Conservation (phyloP, 768 basidiomycete genomes). For the Gymnopilus dilepis region DNA sequence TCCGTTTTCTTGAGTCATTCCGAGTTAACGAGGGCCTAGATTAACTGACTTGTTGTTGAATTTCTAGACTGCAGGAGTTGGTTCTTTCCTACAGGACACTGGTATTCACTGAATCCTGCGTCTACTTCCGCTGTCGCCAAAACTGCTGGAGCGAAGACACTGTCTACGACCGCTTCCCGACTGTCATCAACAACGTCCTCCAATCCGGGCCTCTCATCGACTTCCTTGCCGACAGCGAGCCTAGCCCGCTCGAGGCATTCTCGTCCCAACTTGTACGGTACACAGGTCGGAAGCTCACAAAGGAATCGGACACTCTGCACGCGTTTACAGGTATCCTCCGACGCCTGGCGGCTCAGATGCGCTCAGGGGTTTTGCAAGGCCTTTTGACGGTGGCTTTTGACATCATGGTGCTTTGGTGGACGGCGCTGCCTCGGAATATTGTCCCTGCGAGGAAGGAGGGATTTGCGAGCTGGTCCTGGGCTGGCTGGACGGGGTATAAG, state of each 20-base stretch:
- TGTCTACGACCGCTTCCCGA: slow-evolving; percentile 11
- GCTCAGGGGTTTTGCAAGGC: neutral
- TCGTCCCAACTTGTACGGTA: slow-evolving; percentile 1
- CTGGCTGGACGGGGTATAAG: neutral
- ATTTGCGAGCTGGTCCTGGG: slow-evolving; percentile 16
- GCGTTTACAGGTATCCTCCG: neutral
- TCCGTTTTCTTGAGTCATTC: neutral
- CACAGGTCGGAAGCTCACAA: neutral
- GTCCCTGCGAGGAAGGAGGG: neutral
- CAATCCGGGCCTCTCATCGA: neutral
- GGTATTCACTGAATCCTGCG: neutral
- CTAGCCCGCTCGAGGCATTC: neutral
- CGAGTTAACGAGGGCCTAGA: too few species aligned
- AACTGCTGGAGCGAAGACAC: slow-evolving; percentile 17
- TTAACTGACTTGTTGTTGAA: too few species aligned
- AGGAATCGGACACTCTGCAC: slow-evolving; percentile 6
- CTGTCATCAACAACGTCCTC: slow-evolving; percentile 3
- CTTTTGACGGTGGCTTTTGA: slow-evolving; percentile 1
- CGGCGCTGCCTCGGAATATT: neutral
- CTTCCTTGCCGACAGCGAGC: neutral
- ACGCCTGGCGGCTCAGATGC: neutral
- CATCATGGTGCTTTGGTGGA: slow-evolving; percentile 3
- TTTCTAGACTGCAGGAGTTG: slow-evolving; percentile 5
- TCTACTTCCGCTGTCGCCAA: slow-evolving; percentile 10
- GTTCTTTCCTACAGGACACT: slow-evolving; percentile 2